Evolutionary conservation across 2,329 filamentous ascomycete genomes (phyloP).

Genomic region (Hymenoscyphus infarciens): DNA sequence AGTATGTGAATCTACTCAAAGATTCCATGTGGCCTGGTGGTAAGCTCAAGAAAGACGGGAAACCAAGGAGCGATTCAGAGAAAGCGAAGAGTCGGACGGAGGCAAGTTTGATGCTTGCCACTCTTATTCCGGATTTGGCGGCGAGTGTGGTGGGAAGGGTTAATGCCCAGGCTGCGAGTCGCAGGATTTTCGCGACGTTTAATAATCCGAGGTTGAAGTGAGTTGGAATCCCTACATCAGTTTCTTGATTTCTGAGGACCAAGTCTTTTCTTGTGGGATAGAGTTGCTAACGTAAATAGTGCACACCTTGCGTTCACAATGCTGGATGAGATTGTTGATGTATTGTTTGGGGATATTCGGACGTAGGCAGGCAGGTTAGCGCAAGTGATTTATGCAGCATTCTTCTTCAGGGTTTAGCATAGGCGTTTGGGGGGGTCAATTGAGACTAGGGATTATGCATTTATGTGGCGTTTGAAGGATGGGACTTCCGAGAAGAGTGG

Average conservation of each 20-base stretch:
- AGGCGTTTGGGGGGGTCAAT: slow-evolving; percentile 20
- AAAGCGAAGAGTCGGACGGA: slow-evolving; percentile 80
- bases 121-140: slow-evolving; percentile 84
- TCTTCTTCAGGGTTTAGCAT: slow-evolving; percentile 24
- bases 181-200: slow-evolving; percentile 83
- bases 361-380: slow-evolving; percentile 18
- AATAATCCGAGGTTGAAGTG: slow-evolving; percentile 91
- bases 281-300: slow-evolving; percentile 26
- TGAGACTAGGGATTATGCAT: neutral
- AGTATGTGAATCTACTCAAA: slow-evolving; percentile 70
- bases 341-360: slow-evolving; percentile 33
- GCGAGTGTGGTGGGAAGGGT: slow-evolving; percentile 88
- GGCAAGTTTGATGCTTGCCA: slow-evolving; percentile 83
- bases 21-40: slow-evolving; percentile 81
- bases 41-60: slow-evolving; percentile 44
- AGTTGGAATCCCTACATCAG: slow-evolving; percentile 38
- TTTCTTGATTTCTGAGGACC: no score
- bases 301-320: slow-evolving; percentile 37
- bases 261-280: no score
- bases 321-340: slow-evolving; percentile 37
- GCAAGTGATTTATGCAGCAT: neutral
- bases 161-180: slow-evolving; percentile 86
- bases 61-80: slow-evolving; percentile 63
- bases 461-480: neutral
- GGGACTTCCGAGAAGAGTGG: neutral